Conservation (phyloP, 1,139 yeast genomes). For the Sugiyamaella castrensis region DNA sequence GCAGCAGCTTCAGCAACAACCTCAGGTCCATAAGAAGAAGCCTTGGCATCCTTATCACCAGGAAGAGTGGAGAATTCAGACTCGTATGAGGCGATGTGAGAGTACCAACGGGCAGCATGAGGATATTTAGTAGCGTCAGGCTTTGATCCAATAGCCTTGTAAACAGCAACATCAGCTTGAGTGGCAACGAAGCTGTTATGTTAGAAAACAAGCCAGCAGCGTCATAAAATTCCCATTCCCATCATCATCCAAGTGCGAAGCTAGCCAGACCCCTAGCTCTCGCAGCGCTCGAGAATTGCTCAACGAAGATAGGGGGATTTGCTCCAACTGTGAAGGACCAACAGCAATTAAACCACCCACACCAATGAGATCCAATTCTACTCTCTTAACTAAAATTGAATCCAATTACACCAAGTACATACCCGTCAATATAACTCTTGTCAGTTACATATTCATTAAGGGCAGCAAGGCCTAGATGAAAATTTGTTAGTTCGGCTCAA, state of each 20-base stretch:
- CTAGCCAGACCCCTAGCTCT: no score
- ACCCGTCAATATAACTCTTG: constrained; percentile 94
- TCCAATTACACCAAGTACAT: no score
- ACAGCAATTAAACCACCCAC: no score
- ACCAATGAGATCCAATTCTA: no score
- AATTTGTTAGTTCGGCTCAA: not conserved
- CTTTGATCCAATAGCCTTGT: constrained; percentile 82
- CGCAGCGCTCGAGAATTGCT: no score
- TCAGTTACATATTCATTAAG: constrained; percentile 86
- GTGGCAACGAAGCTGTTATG: constrained; percentile 44
- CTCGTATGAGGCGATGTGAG: constrained; percentile 92
- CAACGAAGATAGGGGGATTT: no score
- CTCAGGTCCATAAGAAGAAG: constrained; percentile 60
- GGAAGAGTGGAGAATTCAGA: constrained; percentile 62
- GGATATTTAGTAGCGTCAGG: constrained; percentile 68
- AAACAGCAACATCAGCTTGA: constrained; percentile 90
- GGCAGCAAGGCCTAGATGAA: constrained; percentile 59
- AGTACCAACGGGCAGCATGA: constrained; percentile 96
- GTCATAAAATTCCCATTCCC: no score
- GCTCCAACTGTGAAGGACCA: no score
- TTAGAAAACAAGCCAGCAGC: constrained; percentile 8
- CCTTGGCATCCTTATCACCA: constrained; percentile 38
- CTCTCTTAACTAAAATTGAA: no score
- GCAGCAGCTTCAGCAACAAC: constrained; percentile 58
- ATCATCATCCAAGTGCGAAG: no score